These are phyloP conservation scores for Dactylellina drechsleri DNA, from an alignment of 2,329 filamentous ascomycete genomes.

Conservation along the genomic window DNA sequence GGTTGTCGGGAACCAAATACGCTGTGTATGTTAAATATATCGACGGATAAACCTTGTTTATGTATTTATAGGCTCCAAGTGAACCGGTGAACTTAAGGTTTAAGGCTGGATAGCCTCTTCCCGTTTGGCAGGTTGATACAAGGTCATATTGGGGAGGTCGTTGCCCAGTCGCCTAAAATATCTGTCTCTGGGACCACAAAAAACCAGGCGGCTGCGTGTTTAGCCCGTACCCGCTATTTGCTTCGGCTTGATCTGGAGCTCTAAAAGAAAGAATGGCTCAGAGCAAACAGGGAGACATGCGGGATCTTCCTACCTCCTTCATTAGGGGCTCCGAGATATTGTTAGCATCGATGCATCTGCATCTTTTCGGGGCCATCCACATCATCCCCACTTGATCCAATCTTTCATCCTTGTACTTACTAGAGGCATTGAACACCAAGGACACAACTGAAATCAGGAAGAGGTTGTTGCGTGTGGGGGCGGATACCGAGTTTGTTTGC, in stretches of 20 bases:
- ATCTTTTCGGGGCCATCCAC: neutral
- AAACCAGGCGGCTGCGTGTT: too few species aligned
- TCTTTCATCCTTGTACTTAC: too few species aligned
- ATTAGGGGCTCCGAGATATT: too few species aligned
- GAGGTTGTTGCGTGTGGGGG: conserved; percentile 25
- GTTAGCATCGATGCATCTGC: too few species aligned
- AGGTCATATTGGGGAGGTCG: conserved; percentile 31
- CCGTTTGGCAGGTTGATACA: conserved; percentile 21
- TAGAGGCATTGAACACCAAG: too few species aligned
- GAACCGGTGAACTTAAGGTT: conserved; percentile 12
- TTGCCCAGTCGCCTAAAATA: neutral
- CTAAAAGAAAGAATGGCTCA: too few species aligned
- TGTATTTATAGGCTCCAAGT: conserved; percentile 5
- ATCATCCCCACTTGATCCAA: too few species aligned
- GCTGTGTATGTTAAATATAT: conserved; percentile 7
- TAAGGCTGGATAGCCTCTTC: conserved; percentile 15
- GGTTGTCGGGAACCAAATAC: conserved; percentile 39
- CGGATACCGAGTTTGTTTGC: neutral
- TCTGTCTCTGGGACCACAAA: too few species aligned
- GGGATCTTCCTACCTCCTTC: too few species aligned
- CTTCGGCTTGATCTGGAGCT: neutral
- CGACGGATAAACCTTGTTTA: conserved; percentile 39
- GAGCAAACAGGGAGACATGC: too few species aligned
- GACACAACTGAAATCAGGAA: conserved; percentile 40
- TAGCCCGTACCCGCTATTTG: too few species aligned